Percentiles rank a stretch among this genome's conserved stretches.
phyloP scores from a whole-genome alignment of 2,329 filamentous ascomycete genomes.

The Aureobasidium vineae region DNA sequence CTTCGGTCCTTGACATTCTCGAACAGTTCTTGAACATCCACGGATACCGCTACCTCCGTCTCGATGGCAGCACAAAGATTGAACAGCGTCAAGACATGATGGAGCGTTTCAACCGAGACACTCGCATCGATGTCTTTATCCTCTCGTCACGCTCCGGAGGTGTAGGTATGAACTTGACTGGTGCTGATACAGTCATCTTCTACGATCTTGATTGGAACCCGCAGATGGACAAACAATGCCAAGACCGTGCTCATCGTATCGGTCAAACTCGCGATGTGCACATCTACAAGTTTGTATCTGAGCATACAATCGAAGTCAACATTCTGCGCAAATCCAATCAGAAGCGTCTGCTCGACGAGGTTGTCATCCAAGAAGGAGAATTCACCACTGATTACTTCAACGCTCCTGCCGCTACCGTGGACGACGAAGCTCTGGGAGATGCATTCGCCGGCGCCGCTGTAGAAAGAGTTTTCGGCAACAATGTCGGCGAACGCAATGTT shows the following conservation, averaged over 20 bases:
- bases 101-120: slow-evolving; percentile 88
- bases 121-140: slow-evolving; percentile 91
- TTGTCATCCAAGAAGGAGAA: slow-evolving; percentile 96
- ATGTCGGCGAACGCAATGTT: slow-evolving; percentile 59
- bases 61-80: slow-evolving; percentile 95
- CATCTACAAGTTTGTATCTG: slow-evolving; percentile 70
- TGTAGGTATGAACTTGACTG: slow-evolving; percentile 92
- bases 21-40: slow-evolving; percentile 98
- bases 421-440: slow-evolving; percentile 55
- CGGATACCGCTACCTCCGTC: slow-evolving; percentile 90
- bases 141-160: slow-evolving; percentile 92
- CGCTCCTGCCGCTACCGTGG: slow-evolving; percentile 54
- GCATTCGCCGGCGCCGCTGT: slow-evolving; percentile 63
- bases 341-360: slow-evolving; percentile 95
- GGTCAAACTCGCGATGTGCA: slow-evolving; percentile 97
- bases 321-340: slow-evolving; percentile 95
- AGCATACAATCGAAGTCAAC: slow-evolving; percentile 89
- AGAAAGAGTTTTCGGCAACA: slow-evolving; percentile 72
- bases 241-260: slow-evolving; percentile 95
- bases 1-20: slow-evolving; percentile 93
- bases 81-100: slow-evolving; percentile 94
- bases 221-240: slow-evolving; percentile 99
- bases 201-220: slow-evolving; percentile 99
- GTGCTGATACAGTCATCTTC: slow-evolving; percentile 96
- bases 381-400: slow-evolving; percentile 98